Base-by-base conservation (phyloP, 495 filamentous ascomycete genomes). In the Chaetomium cochliodes region DNA sequence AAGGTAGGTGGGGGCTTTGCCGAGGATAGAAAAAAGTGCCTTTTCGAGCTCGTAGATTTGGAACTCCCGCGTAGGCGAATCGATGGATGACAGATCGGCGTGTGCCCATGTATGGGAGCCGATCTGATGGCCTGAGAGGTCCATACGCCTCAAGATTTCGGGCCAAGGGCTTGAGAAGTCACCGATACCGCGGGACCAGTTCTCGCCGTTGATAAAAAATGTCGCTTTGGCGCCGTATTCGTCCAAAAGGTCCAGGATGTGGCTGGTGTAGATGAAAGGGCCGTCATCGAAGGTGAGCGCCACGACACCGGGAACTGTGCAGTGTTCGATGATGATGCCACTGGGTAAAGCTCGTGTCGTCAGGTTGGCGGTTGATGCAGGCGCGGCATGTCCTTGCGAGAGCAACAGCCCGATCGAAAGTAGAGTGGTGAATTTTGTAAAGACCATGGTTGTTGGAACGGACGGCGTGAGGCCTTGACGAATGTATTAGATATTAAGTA, bases 181-280 rank as follows among this genome's bases (percentile, higher is more conserved):
- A 44, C 66, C 67, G 50, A 88, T 86, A 3, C 80, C 82, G 54
- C 85, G 86, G 54, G 79, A 81, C 60, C 82, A 83, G 72, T 90
- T 90, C 76, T 85, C 82, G 11, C 88, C 88, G 44, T 86, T 89
- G 68, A 91, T 74, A 73, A 91, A 91, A 73, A 91, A 91, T 15
- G 88, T 91, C 2, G 85, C 88, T 58, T 84, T 85, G 18, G 82
- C 83, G 20, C 78, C 71, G 70, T 87, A 86, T 30, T 74, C 70
- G 28, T 67, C 70, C 3, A 76, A 59, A 16, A 65, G 46, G 20
- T 78, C 75, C 44, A 78, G 60, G 49, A 78, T 57, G 11, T 67
- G 65, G 22, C 18, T 46, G 20, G 75, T 78, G 61, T 73, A 77
- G 28, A 65, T 42, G 63, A 68, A 80, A n/a, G 79, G 79, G 7